Evolutionary conservation across 352 stramenopile genomes (phyloP).

Genomic region (Thraustochytrium striatum): DNA sequence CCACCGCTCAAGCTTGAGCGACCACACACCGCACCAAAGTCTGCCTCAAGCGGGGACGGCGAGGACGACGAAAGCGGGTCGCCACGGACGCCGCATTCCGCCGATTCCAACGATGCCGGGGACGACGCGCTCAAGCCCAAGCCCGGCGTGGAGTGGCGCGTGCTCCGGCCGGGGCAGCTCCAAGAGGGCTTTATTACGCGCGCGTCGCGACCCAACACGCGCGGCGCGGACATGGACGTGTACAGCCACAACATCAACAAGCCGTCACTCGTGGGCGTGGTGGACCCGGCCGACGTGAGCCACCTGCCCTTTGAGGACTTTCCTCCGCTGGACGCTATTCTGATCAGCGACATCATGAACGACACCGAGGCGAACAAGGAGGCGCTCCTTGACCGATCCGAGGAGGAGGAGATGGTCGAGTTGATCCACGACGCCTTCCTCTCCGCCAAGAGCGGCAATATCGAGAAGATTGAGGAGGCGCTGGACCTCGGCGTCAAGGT

Average conservation of each 20-base stretch:
- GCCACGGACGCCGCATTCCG: neutral
- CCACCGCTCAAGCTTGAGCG: neutral
- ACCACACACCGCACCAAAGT: neutral
- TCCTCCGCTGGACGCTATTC: neutral
- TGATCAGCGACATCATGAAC: constrained; percentile 16
- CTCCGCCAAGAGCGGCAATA: constrained; percentile 60
- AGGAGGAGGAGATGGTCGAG: constrained; percentile 36
- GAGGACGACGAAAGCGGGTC: neutral
- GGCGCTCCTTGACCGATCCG: constrained; percentile 19
- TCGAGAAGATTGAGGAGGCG: constrained; percentile 69
- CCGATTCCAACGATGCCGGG: neutral
- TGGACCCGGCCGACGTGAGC: constrained; percentile 47
- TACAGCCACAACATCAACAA: constrained; percentile 11
- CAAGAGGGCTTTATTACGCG: neutral
- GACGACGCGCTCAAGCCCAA: neutral
- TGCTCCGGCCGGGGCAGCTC: neutral
- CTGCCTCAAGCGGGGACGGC: neutral
- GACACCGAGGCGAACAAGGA: constrained; percentile 31
- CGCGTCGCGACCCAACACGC: neutral
- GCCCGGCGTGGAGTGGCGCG: constrained; percentile 34
- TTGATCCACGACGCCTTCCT: constrained; percentile 55
- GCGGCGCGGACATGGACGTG: neutral
- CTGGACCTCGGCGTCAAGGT: constrained; percentile 84
- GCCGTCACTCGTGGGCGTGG: constrained; percentile 34
- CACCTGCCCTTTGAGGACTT: constrained; percentile 20